phyloP scores from a whole-genome alignment of 2,329 filamentous ascomycete species.

The Balansia obtecta region DNA sequence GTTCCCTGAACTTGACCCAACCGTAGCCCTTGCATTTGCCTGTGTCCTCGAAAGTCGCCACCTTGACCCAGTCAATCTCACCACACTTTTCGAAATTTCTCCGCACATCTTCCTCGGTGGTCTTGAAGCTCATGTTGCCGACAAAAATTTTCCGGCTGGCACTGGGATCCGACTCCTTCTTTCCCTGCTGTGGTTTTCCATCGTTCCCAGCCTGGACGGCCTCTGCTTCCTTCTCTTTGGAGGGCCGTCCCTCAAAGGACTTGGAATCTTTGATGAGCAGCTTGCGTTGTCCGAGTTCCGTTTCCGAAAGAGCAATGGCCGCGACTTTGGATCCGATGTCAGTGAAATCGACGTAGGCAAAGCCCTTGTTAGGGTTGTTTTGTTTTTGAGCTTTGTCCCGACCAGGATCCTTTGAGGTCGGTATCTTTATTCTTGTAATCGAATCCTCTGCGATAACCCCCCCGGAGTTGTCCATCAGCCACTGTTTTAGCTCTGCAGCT shows the following conservation, averaged over 20 bases:
- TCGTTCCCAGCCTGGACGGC: constrained; percentile 16
- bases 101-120: constrained; percentile 67
- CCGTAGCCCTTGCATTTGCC: constrained; percentile 97
- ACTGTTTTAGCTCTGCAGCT: constrained; percentile 60
- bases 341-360: constrained; percentile 89
- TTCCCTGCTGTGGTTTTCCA: constrained; percentile 21
- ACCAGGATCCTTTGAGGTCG: constrained; percentile 42
- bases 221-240: constrained; percentile 39
- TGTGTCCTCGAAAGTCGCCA: constrained; percentile 91
- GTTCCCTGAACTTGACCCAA: constrained; percentile 81
- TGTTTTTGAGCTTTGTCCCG: constrained; percentile 21
- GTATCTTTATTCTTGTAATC: constrained; percentile 79
- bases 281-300: constrained; percentile 59
- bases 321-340: constrained; percentile 56
- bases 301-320: constrained; percentile 81
- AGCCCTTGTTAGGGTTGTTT: constrained; percentile 62
- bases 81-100: constrained; percentile 81
- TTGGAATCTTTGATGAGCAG: constrained; percentile 89
- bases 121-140: constrained; percentile 75
- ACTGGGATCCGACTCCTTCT: constrained; percentile 29
- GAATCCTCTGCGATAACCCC: constrained; percentile 52
- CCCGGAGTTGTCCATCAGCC: constrained; percentile 62
- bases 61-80: constrained; percentile 66
- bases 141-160: constrained; percentile 79
- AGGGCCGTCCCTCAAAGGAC: constrained; percentile 79